Percentiles rank a stretch among this genome's conserved stretches.
phyloP scores from a whole-genome alignment of 2,329 filamentous ascomycete genomes.

The Xylariaceae sp. region DNA sequence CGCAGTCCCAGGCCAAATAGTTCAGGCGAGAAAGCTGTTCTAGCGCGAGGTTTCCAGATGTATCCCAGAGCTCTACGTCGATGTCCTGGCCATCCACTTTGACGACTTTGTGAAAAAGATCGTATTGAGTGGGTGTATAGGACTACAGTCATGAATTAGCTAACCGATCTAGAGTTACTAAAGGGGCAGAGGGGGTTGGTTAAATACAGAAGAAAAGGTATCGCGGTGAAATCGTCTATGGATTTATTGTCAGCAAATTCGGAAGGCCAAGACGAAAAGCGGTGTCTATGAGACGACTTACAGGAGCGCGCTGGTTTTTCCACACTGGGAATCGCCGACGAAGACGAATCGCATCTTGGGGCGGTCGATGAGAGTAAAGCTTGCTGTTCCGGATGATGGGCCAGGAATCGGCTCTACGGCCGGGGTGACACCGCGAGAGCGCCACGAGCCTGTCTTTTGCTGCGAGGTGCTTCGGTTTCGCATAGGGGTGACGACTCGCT shows the following conservation, averaged over 20 bases:
- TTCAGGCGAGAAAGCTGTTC: slow-evolving; percentile 28
- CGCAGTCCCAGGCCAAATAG: slow-evolving; percentile 32
- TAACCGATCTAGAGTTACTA: neutral
- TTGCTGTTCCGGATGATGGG: slow-evolving; percentile 17
- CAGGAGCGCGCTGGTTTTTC: slow-evolving; percentile 31
- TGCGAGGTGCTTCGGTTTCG: neutral
- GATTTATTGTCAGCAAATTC: slow-evolving; percentile 1
- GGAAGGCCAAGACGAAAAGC: neutral
- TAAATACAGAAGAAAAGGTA: slow-evolving; percentile 22
- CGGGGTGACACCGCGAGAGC: slow-evolving; percentile 4
- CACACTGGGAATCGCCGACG: slow-evolving; percentile 28
- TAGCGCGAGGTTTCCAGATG: slow-evolving; percentile 23
- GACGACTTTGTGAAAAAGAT: slow-evolving; percentile 26
- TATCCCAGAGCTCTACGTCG: slow-evolving; percentile 33
- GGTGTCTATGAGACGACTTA: slow-evolving; percentile 12
- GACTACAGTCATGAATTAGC: slow-evolving; percentile 12
- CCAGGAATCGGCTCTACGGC: slow-evolving; percentile 4
- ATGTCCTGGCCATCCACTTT: slow-evolving; percentile 22
- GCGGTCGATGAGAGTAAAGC: slow-evolving; percentile 13
- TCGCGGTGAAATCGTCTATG: slow-evolving; percentile 28
- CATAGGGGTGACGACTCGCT: slow-evolving; percentile 14
- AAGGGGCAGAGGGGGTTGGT: neutral
- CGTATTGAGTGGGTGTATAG: slow-evolving; percentile 26
- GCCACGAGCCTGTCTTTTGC: neutral
- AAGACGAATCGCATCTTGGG: slow-evolving; percentile 30